Evolutionary conservation across 305 asterid species (phyloP), one percentile per base, ranked within the genome.

Genomic region (Fraxinus floribunda): DNA sequence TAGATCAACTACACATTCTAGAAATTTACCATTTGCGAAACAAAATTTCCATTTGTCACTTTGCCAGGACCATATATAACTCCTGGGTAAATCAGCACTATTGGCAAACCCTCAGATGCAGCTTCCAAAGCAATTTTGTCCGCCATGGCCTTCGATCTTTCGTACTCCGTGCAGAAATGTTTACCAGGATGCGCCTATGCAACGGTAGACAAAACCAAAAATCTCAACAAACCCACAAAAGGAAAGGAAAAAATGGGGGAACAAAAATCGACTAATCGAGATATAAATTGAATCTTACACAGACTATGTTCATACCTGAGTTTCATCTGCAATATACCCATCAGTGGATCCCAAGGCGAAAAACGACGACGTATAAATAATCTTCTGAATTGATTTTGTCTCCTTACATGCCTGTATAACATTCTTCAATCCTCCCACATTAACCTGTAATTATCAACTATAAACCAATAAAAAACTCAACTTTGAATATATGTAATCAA

Each of bases 11-110:
- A 55, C 82, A 6, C 26, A 78, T 44, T 57, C 6, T 26, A 64
- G 46, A 82, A 35, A 80, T 36, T 90, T 92, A 95, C 98, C 98
- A 94, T 6, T 34, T 87, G 91, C 1, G 98, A 94, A 73, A 95
- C 88, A 46, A 88, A 77, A 88, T 95, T 94, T 83, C 96, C 98
- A 78, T 91, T 84, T 8, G 99, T 92, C 49, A 92, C 86, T 88
- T 95, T 95, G 73, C 99, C 99, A 0, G 96, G 91, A 34, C 98
- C 99, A 83, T 94, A 95, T 70, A 95, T 87, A 82, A 94, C 99
- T 85, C 98, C 98, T 0, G 99, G 99, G 85, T 95, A 95, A 81
- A 94, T 93, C 7, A 91, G 93, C 88, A 94, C 89, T 52, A 95
- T 92, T 0, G 94, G 94, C 44, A 94, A 88, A 80, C 98, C 95